Base-by-base conservation (phyloP, 345 rosid species). In the Bretschneidera sinensis region DNA sequence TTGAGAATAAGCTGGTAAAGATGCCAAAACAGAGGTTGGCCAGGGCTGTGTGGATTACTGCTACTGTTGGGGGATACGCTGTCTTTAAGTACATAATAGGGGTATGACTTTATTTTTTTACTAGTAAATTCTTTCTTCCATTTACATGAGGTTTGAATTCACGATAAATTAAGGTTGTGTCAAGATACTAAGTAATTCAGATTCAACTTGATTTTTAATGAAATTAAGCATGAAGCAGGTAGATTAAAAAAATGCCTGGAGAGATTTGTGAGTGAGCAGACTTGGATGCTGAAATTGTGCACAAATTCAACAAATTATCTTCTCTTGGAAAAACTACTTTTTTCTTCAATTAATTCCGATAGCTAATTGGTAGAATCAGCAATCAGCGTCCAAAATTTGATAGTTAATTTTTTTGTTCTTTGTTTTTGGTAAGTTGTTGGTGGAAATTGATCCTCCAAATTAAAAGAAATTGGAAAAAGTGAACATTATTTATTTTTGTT, bases 21-120 rank as follows among this genome's bases (percentile, higher is more conserved):
- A 59, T 60, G 78, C 58, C 54, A 65, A 31, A n/a, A 53, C 81
- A 21, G 73, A 76, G 31, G 72, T 79, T 35, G 65, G 92, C 77
- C 85, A n/a, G 86, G 92, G 92, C 74, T 60, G 64, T 90, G 52
- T 94, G 97, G 97, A 9, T 79, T 33, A 83, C 80, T 66, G 79
- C 79, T 60, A 84, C 88, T 24, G 68, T 71, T 69, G 83, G 78
- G 23, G 99, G 88, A 72, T 94, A 83, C 73, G 87, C 91, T 17
- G 16, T 86, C 64, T 94, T 87, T 82, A 94, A 94, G 61, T 83
- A 90, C 76, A 86, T 97, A 65, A 84, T 94, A 81, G 84, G 92
- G 87, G 97, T 89, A 84, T 82, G 45, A 33, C 33, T n/a, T 48
- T 24, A 39, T 33, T 22, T 1, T 55, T 55, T 1, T 24, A 18